These are phyloP conservation scores for Kazachstania martiniae DNA, from an alignment of 805 yeast genomes.

Conservation along the genomic window DNA sequence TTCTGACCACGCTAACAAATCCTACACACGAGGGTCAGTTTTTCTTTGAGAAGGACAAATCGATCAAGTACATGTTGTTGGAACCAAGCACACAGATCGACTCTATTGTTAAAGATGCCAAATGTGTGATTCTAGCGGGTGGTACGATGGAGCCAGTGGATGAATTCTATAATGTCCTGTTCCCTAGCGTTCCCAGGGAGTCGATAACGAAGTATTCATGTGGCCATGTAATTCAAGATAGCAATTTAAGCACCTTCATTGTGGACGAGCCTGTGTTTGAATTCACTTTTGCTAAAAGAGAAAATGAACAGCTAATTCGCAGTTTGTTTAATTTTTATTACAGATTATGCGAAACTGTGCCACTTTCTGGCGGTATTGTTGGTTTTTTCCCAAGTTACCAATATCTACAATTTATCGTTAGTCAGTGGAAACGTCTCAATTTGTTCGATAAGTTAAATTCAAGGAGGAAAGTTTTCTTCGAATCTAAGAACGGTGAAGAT, in stretches of 20 bases:
- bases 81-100: slow-evolving; percentile 69
- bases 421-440: slow-evolving; percentile 38
- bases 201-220: slow-evolving; percentile 52
- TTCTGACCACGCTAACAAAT: slow-evolving; percentile 53
- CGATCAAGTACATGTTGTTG: slow-evolving; percentile 57
- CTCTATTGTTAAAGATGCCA: slow-evolving; percentile 51
- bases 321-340: slow-evolving; percentile 33
- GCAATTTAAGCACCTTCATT: slow-evolving; percentile 53
- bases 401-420: slow-evolving; percentile 44
- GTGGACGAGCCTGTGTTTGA: slow-evolving; percentile 36
- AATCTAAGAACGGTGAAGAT: slow-evolving; percentile 30
- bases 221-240: slow-evolving; percentile 72
- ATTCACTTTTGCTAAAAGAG: slow-evolving; percentile 61
- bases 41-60: slow-evolving; percentile 38
- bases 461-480: slow-evolving; percentile 38
- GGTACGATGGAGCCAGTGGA: slow-evolving; percentile 88
- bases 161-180: slow-evolving; percentile 58
- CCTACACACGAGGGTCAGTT: slow-evolving; percentile 74
- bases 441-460: slow-evolving; percentile 28
- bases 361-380: slow-evolving; percentile 57
- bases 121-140: slow-evolving; percentile 75
- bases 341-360: slow-evolving; percentile 31
- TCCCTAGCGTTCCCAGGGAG: slow-evolving; percentile 41
- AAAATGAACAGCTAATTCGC: slow-evolving; percentile 33
- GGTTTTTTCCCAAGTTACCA: slow-evolving; percentile 78